Percentiles rank a stretch among this genome's conserved stretches.
Evolutionary conservation across 2,329 filamentous ascomycete species (phyloP).

Genomic region (Exophiala bonariae): DNA sequence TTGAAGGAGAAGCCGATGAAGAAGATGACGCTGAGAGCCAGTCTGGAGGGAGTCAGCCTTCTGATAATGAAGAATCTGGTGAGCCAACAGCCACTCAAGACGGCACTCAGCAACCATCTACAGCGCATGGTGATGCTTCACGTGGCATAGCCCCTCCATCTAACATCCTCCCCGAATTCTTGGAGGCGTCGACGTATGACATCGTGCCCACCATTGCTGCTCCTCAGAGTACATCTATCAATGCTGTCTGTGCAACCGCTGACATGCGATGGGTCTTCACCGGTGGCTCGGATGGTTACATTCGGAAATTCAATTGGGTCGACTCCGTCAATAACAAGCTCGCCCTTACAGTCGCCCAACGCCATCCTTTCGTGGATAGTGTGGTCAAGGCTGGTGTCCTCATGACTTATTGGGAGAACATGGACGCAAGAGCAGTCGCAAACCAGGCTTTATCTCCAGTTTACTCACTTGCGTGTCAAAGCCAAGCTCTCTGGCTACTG

Average conservation of each 20-base stretch:
- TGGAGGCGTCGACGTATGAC: constrained; percentile 81
- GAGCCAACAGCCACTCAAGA: constrained; percentile 38
- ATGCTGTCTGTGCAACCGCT: constrained; percentile 85
- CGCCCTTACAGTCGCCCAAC: constrained; percentile 88
- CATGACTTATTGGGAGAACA: constrained; percentile 98
- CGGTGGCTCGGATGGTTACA: constrained; percentile 91
- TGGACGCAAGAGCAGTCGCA: constrained; percentile 60
- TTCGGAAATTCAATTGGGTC: constrained; percentile 93
- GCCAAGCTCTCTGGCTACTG: constrained; percentile 85
- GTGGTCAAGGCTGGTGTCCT: constrained; percentile 93
- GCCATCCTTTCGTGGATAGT: constrained; percentile 95
- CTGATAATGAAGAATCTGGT: constrained; percentile 41
- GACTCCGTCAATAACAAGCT: constrained; percentile 95
- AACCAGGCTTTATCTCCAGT: constrained; percentile 65
- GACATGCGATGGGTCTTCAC: constrained; percentile 95
- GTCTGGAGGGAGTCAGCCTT: constrained; percentile 37
- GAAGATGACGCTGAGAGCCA: constrained; percentile 47
- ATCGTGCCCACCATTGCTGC: constrained; percentile 97
- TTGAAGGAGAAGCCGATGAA: constrained; percentile 49
- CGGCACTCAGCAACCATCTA: constrained; percentile 34
- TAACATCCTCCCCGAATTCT: constrained; percentile 71
- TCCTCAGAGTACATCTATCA: constrained; percentile 92
- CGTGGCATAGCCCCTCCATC: constrained; percentile 31
- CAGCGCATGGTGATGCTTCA: constrained; percentile 26
- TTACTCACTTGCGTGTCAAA: constrained; percentile 89